Evolutionary conservation across 805 yeast genomes (phyloP), one percentile per base, ranked within the genome.

Genomic region (Kluyveromyces aestuarii): DNA sequence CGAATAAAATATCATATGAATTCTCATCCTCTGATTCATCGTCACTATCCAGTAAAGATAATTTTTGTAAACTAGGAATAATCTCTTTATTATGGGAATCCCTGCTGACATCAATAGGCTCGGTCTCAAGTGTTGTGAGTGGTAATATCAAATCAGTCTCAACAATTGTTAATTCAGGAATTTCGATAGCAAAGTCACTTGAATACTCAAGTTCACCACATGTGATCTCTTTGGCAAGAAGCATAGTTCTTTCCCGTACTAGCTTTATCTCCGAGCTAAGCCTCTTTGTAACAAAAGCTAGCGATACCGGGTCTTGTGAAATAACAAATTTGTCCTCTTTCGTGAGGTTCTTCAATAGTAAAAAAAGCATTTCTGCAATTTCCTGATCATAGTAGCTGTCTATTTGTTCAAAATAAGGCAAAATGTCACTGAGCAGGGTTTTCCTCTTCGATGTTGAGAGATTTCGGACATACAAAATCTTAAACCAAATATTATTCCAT

Each of bases 1-100:
- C 65, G 56, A 87, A 91, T 1, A 87, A 83, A 14, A 83, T 82
- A 21, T 79, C 80, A 46, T 71, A 71, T 8, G 66, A 72, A 10
- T 65, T 66, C 35, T 64, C 68, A 2, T 57, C 65, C 36, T 66
- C 72, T 16, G 66, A 55, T 25, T 63, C 68, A 38, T 62, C 66
- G 36, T 59, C 68, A 49, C 59, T 59, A 46, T 57, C 64, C 6
- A 27, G 25, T 30, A 36, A 19, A 33, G 42, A 41, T 27, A 35
- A 37, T 2, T 11, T 9, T 18, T 36, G 5, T 8, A 44, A 8
- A 35, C 21, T 8, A n/a, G 33, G n/a, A 11, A 17, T 27, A 18
- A 43, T 18, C n/a, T 7, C 38, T 2, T 41, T 14, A 4, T n/a
- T 18, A 27, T 14, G 18, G 17, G 45, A 43, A 10, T n/a, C 18